Evolutionary conservation across 163 green algal species (phyloP).

Genomic region (Coccomyxa subellipsoidea): DNA sequence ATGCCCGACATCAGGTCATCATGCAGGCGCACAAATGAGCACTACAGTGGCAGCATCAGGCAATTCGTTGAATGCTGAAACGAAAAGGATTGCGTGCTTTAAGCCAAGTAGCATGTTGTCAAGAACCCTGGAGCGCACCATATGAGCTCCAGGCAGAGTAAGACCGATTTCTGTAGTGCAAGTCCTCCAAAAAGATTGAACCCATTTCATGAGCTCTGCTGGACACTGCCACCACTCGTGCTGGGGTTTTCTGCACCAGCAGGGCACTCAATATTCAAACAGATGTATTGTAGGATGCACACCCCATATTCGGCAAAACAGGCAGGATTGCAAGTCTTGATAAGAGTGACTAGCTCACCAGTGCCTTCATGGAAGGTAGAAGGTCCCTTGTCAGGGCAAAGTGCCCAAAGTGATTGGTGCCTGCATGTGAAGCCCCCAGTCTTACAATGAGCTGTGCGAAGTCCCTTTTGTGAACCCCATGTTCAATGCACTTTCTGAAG

Average conservation of each 20-base stretch:
- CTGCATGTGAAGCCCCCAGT: background rate
- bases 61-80: background rate
- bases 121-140: background rate
- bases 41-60: background rate
- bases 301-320: no score
- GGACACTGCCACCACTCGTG: conserved; percentile 4
- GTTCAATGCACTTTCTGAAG: no score
- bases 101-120: background rate
- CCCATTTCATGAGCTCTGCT: conserved; percentile 2
- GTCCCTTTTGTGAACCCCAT: no score
- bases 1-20: no score
- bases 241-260: background rate
- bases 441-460: no score
- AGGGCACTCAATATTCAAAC: background rate
- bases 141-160: background rate
- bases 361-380: conserved; percentile 22
- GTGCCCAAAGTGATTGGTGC: conserved; percentile 51
- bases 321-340: background rate
- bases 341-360: conserved; percentile 6
- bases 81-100: background rate
- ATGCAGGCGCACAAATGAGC: no score
- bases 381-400: conserved; percentile 33
- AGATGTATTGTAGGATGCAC: no score
- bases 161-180: background rate
- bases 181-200: background rate